Base-by-base conservation (phyloP, 352 stramenopile genomes). In the Phytopythium aichiense region DNA sequence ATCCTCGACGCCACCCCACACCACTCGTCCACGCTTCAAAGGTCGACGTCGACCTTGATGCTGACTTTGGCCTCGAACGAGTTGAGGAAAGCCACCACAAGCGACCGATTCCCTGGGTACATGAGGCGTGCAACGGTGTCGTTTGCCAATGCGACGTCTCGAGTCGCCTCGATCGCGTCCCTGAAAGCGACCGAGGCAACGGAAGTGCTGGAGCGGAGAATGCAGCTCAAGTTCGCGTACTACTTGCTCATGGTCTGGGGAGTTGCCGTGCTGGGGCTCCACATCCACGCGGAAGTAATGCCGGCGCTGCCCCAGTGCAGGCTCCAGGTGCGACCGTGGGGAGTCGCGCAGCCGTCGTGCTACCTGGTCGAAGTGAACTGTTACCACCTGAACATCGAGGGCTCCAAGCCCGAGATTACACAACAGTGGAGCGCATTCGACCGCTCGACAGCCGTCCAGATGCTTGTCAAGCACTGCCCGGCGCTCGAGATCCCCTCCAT, bases 391-490 rank as follows among this genome's bases (percentile, higher is more conserved):
- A 46, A 38, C 1, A 68, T 74, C 28, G 51, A 40, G 1, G 72
- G 69, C 7, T 61, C 62, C 2, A 56, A 56, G 22, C 43, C 45
- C 0, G 64, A 81, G 22, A 53, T 75, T 0, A 11, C 46, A 0
- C 16, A 18, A 7, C 57, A 63, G 23, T 68, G 76, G 46, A 64
- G 65, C 11, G 50, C 66, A 15, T 65, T 84, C 20, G 70, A 79
- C 31, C 16, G 25, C n/a, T 56, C 58, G 2, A 67, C 67, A 2
- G 56, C 72, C 13, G 59, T 71, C 16, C 64, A 74, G 33, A 30
- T 84, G 12, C 48, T 75, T 16, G 64, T 81, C 61, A 64, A 66
- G 9, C 72, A 84, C 59, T 84, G 72, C 38, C 53, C 64, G 3
- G 16, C 49, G 6, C 28, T 84, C 0, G 64, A 71, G 43, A 62